These are phyloP conservation scores for Penicillium sp. DNA, from an alignment of 2,329 filamentous ascomycete species.

Conservation along the genomic window DNA sequence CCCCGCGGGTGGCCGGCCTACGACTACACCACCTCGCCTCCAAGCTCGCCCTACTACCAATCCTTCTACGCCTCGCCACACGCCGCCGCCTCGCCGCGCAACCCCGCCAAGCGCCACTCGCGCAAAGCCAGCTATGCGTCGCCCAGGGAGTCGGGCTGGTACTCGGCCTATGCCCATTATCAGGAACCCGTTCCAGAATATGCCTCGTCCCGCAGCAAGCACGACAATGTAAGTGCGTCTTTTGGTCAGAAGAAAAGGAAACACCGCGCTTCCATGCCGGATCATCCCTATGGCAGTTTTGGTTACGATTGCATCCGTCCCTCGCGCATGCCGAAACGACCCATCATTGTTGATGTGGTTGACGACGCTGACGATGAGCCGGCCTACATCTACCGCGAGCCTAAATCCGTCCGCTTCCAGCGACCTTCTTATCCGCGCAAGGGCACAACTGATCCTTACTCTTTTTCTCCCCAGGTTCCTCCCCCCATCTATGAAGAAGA, in stretches of 20 bases:
- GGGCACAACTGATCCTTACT: conserved; percentile 48
- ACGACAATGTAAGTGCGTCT: conserved; percentile 66
- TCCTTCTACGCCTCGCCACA: conserved; percentile 54
- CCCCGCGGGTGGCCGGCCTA: conserved; percentile 47
- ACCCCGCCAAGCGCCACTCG: conserved; percentile 47
- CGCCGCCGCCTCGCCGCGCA: conserved; percentile 45
- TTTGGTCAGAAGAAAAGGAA: conserved; percentile 33
- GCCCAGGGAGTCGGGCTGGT: conserved; percentile 39
- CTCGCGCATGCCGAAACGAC: conserved; percentile 45
- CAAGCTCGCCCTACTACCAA: conserved; percentile 48
- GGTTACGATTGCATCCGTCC: conserved; percentile 31
- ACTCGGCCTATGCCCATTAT: conserved; percentile 45
- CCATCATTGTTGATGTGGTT: conserved; percentile 55
- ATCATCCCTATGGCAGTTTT: conserved; percentile 28
- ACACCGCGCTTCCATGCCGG: conserved; percentile 47
- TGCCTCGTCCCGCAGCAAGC: conserved; percentile 51
- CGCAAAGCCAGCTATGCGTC: conserved; percentile 56
- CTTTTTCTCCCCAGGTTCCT: conserved; percentile 48
- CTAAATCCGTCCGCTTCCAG: conserved; percentile 28
- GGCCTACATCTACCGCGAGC: conserved; percentile 44
- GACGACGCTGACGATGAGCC: conserved; percentile 52
- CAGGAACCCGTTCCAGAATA: conserved; percentile 47
- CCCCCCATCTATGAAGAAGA: conserved; percentile 55
- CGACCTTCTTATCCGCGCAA: conserved; percentile 21
- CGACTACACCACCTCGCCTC: conserved; percentile 47